Evolutionary conservation across 169 alveolate species (phyloP).

Genomic region (Plasmodium gonderi): DNA sequence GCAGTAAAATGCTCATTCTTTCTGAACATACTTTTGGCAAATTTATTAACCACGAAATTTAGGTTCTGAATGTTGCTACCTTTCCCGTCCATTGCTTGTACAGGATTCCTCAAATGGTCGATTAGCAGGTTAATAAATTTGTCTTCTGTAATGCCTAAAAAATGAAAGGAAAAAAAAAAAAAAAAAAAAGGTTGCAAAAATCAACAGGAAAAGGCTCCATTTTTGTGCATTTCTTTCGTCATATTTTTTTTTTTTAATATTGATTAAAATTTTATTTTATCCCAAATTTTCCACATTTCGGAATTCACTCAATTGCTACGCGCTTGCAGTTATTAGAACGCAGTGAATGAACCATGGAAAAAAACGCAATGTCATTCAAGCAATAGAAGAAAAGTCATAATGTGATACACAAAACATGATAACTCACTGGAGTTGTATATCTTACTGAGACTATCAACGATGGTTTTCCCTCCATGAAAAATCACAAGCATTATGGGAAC

Average conservation of each 20-base stretch:
- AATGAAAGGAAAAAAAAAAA: background rate
- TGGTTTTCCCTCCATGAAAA: conserved; percentile 42
- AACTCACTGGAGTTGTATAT: background rate
- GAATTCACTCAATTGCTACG: too few relatives aligned
- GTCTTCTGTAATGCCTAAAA: conserved; percentile 42
- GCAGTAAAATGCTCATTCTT: conserved; percentile 1
- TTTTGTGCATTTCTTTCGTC: too few relatives aligned
- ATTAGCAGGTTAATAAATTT: conserved; percentile 56
- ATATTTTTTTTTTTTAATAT: background rate
- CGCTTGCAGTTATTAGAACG: too few relatives aligned
- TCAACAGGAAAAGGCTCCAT: background rate
- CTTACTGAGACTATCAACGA: conserved; percentile 35
- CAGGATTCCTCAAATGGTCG: conserved; percentile 53
- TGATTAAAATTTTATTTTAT: background rate
- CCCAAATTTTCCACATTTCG: background rate
- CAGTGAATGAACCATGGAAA: too few relatives aligned
- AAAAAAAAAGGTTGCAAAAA: background rate
- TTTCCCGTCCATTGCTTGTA: conserved; percentile 21
- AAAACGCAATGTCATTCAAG: too few relatives aligned
- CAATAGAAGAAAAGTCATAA: too few relatives aligned
- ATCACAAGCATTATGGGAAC: conserved; percentile 32
- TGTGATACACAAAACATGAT: too few relatives aligned
- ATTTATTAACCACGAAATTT: conserved; percentile 23
- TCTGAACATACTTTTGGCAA: conserved; percentile 33
- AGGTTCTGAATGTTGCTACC: conserved; percentile 11